Evolutionary conservation across 2,329 filamentous ascomycete genomes (phyloP).

Genomic region (Fusarium tupiense): DNA sequence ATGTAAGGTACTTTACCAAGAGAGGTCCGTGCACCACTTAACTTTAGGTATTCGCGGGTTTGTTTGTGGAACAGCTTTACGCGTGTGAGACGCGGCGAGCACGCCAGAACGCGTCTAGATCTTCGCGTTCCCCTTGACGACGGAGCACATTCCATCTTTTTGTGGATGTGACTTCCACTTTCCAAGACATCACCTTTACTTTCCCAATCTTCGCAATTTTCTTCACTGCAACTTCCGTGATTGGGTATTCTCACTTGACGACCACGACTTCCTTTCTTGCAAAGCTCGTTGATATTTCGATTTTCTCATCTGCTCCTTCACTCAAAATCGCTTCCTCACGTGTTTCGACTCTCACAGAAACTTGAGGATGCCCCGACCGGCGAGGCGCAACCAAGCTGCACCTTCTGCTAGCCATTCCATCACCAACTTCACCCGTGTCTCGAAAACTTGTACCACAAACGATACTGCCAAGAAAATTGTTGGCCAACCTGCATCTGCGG

Average conservation of each 20-base stretch:
- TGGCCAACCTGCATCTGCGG: slow-evolving; percentile 34
- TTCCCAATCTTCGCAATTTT: slow-evolving; percentile 1
- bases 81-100: neutral
- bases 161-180: slow-evolving; percentile 10
- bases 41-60: neutral
- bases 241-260: neutral
- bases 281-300: neutral
- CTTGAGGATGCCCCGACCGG: slow-evolving; percentile 40
- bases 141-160: slow-evolving; percentile 22
- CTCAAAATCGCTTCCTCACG: neutral
- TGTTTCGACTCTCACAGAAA: neutral
- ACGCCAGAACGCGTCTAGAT: slow-evolving; percentile 6
- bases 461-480: slow-evolving; percentile 50
- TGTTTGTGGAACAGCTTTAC: slow-evolving; percentile 10
- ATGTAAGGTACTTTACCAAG: neutral
- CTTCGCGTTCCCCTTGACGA: slow-evolving; percentile 35
- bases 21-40: neutral
- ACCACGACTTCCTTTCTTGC: slow-evolving; percentile 8
- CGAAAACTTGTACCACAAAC: slow-evolving; percentile 51
- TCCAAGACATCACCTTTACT: slow-evolving; percentile 21
- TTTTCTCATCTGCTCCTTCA: slow-evolving; percentile 1
- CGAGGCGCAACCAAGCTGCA: slow-evolving; percentile 38
- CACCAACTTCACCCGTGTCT: slow-evolving; percentile 58
- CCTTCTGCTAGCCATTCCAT: slow-evolving; percentile 47
- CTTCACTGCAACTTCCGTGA: slow-evolving; percentile 6